Evolutionary conservation across 345 rosid genomes (phyloP).

Genomic region (Populus pruinosa): DNA sequence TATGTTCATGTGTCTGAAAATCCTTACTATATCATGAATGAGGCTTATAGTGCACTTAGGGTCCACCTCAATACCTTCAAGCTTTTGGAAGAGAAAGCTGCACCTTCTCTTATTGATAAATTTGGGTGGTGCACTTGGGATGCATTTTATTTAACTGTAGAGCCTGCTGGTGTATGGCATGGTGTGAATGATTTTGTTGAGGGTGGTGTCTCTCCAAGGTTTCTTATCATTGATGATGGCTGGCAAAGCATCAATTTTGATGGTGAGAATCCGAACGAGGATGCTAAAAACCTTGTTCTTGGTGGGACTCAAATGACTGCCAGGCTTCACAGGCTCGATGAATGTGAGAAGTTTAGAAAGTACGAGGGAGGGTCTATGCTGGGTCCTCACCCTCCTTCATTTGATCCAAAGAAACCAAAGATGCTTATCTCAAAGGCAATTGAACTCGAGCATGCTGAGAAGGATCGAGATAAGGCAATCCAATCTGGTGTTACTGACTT

Average conservation of each 20-base stretch:
- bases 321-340: constrained; percentile 64
- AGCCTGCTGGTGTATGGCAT: constrained; percentile 69
- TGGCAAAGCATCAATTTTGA: constrained; percentile 74
- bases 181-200: constrained; percentile 66
- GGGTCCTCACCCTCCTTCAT: constrained; percentile 39
- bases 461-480: constrained; percentile 42
- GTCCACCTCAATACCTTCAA: constrained; percentile 74
- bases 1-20: constrained; percentile 72
- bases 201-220: constrained; percentile 65
- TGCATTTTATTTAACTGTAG: constrained; percentile 78
- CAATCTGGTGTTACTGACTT: constrained; percentile 37
- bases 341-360: constrained; percentile 59
- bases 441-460: constrained; percentile 59
- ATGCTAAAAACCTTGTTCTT: constrained; percentile 59
- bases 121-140: constrained; percentile 99
- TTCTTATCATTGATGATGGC: constrained; percentile 86
- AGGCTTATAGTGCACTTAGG: constrained; percentile 63
- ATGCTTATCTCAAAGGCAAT: constrained; percentile 70
- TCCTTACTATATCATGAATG: constrained; percentile 76
- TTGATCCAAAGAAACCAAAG: constrained; percentile 60
- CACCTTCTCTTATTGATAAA: constrained; percentile 54
- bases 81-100: constrained; percentile 73
- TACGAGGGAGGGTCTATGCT: constrained; percentile 58
- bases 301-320: constrained; percentile 90
- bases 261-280: constrained; percentile 41